Conservation (phyloP, 148 eudicot genomes). For the Diospyros kaki region DNA sequence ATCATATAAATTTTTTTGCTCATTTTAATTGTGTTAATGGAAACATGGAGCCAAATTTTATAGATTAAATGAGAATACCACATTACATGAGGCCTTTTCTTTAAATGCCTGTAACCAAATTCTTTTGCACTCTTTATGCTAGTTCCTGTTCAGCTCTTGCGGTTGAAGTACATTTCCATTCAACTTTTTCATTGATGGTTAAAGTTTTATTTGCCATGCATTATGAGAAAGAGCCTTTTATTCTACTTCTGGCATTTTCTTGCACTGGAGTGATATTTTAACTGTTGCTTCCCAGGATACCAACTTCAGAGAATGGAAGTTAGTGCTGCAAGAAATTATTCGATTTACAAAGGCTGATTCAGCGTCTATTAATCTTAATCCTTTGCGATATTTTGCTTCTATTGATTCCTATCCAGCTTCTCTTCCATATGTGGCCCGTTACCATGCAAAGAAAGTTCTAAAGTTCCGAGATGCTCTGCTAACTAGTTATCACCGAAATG, state of each 20-base stretch:
- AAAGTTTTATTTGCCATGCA: neutral
- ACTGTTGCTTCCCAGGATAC: constrained; percentile 50
- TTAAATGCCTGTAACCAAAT: neutral
- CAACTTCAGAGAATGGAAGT: constrained; percentile 88
- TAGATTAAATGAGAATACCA: neutral
- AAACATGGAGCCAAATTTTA: neutral
- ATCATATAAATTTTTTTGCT: neutral
- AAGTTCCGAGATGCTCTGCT: constrained; percentile 86
- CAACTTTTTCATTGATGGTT: neutral
- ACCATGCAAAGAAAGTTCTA: constrained; percentile 85
- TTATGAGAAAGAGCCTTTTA: neutral
- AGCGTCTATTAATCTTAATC: constrained; percentile 42
- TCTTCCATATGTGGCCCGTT: constrained; percentile 68
- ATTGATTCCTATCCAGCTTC: constrained; percentile 82
- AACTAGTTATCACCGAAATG: constrained; percentile 83
- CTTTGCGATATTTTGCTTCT: constrained; percentile 71
- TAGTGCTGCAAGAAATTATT: constrained; percentile 78
- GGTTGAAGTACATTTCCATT: neutral
- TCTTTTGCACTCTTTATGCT: neutral
- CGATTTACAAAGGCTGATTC: constrained; percentile 64
- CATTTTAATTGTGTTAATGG: neutral
- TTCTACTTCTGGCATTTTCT: neutral
- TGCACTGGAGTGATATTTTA: constrained; percentile 12
- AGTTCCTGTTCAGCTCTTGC: neutral
- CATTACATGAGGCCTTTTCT: neutral